These are phyloP conservation scores for Penicillium sp. DNA, from an alignment of 2,329 filamentous ascomycete species.

Conservation along the genomic window DNA sequence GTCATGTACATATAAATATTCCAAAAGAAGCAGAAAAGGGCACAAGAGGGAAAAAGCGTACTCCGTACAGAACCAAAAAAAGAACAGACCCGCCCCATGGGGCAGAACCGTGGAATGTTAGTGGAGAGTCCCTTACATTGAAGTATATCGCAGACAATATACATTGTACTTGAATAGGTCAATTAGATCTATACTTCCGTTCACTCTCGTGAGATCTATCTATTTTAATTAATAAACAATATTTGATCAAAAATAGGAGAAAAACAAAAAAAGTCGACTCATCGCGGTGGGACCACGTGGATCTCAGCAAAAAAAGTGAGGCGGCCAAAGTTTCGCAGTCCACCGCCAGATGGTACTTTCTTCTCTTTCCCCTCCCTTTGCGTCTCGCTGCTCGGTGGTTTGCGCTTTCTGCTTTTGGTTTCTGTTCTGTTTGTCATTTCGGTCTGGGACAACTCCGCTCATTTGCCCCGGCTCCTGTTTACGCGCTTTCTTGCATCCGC, in stretches of 20 bases:
- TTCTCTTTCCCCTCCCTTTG: conserved; percentile 9
- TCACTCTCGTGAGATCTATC: not conserved
- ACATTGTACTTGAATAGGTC: not conserved
- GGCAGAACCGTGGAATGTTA: conserved; percentile 29
- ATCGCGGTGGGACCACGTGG: conserved; percentile 20
- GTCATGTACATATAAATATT: too few relatives aligned
- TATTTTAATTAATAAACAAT: not conserved
- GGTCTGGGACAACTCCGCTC: not conserved
- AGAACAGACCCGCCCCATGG: conserved; percentile 11
- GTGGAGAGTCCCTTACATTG: conserved; percentile 21
- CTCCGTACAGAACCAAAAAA: conserved; percentile 9
- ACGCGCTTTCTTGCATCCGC: conserved; percentile 12
- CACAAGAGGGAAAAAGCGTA: conserved; percentile 4
- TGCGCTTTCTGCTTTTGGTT: not conserved
- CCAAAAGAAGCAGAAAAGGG: not conserved
- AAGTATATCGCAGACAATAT: not conserved
- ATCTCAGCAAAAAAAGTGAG: conserved; percentile 25
- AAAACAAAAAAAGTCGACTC: not conserved
- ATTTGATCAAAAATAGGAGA: too few relatives aligned
- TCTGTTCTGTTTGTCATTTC: not conserved
- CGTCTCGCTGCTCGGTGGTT: not conserved
- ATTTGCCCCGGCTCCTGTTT: not conserved
- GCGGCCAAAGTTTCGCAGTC: conserved; percentile 22
- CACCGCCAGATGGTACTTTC: conserved; percentile 24
- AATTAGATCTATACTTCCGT: not conserved